Percentiles rank a stretch among this genome's conserved stretches.
Evolutionary conservation across 345 rosid genomes (phyloP).

Genomic region (Eucalyptus grandis): DNA sequence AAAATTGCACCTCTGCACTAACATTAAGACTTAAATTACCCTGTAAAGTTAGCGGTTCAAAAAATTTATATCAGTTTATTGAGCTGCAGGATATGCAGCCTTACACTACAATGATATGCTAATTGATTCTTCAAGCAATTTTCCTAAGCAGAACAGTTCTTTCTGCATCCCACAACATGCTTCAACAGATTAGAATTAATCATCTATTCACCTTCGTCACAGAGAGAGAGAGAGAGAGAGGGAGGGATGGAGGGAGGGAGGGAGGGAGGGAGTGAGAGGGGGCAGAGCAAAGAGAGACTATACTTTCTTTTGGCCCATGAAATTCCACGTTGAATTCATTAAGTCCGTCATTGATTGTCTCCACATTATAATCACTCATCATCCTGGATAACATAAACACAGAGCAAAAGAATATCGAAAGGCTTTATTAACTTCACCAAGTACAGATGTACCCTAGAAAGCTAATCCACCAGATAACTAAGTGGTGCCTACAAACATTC

Average conservation of each 20-base stretch:
- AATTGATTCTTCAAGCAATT: not conserved
- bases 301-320: slow-evolving; percentile 77
- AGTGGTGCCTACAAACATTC: not conserved
- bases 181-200: not conserved
- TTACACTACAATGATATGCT: not conserved
- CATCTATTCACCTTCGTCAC: not conserved
- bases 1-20: not conserved
- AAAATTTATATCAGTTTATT: not conserved
- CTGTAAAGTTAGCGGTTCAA: not conserved
- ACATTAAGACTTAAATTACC: not conserved
- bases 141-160: not conserved
- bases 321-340: slow-evolving; percentile 65
- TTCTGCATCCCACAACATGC: not conserved
- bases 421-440: not conserved
- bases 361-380: slow-evolving; percentile 75
- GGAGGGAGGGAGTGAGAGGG: not conserved
- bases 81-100: not conserved
- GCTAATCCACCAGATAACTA: not conserved
- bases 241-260: not conserved
- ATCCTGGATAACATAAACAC: slow-evolving; percentile 35
- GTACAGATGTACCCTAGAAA: not conserved
- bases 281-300: not conserved
- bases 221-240: not conserved
- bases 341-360: slow-evolving; percentile 64
- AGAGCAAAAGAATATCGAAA: not conserved